Base-by-base conservation (phyloP, 495 filamentous ascomycete species). In the Immersiella caudata region DNA sequence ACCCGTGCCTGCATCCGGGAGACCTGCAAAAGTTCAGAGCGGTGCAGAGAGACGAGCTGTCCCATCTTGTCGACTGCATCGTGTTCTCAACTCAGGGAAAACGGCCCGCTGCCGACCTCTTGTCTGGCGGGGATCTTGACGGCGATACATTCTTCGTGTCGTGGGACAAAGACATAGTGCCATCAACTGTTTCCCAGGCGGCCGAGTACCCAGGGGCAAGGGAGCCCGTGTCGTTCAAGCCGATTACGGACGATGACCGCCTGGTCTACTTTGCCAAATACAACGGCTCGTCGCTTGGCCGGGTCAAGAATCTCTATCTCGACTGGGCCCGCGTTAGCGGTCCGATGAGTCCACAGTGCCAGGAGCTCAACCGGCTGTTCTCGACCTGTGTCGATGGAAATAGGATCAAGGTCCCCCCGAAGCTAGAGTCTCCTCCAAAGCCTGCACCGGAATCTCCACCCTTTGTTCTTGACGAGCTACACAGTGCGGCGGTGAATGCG, bases 81-180 rank as follows among this genome's bases (percentile, higher is more conserved):
- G 81, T 85, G 6, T 85, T 85, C 66, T 75, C 83, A 8, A 82
- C 80, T 7, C 60, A 70, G 46, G 83, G 83, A 24, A 78, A 71
- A 50, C 67, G 83, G 58, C 82, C 83, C 14, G 77, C 79, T 36
- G 83, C 82, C 8, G 83, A 86, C 71, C 65, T 85, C 57, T 84
- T 85, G 83, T 85, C 82, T 24, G 83, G 83, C 8, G 83, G 83
- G 7, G 83, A 86, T 60, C 68, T 86, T 11, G 83, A 86, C 60
- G 82, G 83, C 18, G 83, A 86, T 68, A 80, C 70, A 58, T 86
- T 85, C 58, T 84, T 85, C 56, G 83, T 86, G 7, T 81, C 75
- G 36, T 84, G 83, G 83, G 83, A 86, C 70, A 67, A 67, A 16
- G 82, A 86, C 35, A 63, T 85, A 14, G 75, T 86, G 6, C 83